These are phyloP conservation scores for Candida gigantensis DNA, from an alignment of 1,139 yeast genomes.

Conservation along the genomic window DNA sequence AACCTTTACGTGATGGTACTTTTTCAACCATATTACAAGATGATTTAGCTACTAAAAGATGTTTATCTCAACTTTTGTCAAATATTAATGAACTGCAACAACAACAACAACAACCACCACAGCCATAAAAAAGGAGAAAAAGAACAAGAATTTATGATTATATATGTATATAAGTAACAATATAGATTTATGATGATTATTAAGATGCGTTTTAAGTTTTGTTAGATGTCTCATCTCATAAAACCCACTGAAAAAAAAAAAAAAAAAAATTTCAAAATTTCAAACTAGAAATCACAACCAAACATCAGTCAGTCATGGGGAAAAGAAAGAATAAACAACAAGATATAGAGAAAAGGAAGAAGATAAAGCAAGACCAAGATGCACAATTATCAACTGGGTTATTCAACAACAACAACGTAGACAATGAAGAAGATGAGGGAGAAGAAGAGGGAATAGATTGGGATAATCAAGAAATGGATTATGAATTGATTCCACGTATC, in stretches of 20 bases:
- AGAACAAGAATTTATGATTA: neutral
- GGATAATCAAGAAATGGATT: slow-evolving; percentile 72
- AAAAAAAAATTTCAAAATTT: slow-evolving; percentile 3
- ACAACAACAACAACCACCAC: neutral
- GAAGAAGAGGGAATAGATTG: slow-evolving; percentile 24
- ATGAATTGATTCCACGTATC: slow-evolving; percentile 61
- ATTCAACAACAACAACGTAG: slow-evolving; percentile 30
- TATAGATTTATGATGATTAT: no score
- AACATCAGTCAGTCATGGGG: slow-evolving; percentile 12
- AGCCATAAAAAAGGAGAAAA: neutral
- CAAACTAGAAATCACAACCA: neutral
- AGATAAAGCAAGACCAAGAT: slow-evolving; percentile 52
- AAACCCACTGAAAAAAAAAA: slow-evolving; percentile 1
- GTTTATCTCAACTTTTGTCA: slow-evolving; percentile 78
- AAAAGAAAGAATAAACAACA: slow-evolving; percentile 53
- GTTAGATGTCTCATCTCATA: slow-evolving; percentile 2
- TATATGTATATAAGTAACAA: no score
- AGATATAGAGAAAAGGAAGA: slow-evolving; percentile 49
- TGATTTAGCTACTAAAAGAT: slow-evolving; percentile 84
- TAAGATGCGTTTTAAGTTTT: no score
- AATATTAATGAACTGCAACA: slow-evolving; percentile 51
- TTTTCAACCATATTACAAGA: slow-evolving; percentile 78
- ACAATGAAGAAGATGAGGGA: slow-evolving; percentile 18
- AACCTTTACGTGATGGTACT: slow-evolving; percentile 87
- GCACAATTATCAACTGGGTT: slow-evolving; percentile 44